These are phyloP conservation scores for Metrosideros polymorpha DNA, from an alignment of 441 rosid species.

Conservation along the genomic window DNA sequence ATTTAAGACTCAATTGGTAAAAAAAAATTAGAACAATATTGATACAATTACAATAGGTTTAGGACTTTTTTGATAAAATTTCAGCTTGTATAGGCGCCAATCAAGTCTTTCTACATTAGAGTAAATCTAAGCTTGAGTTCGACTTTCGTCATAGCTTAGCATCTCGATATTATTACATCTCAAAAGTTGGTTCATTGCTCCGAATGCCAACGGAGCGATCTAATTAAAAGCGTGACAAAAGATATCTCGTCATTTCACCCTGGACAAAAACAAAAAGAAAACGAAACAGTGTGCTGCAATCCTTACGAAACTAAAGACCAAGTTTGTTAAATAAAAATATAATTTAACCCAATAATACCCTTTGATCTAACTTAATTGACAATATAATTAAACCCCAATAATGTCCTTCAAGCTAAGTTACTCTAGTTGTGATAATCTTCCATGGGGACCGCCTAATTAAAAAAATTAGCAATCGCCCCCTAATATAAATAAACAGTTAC, in stretches of 20 bases:
- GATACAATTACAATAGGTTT: too few relatives aligned
- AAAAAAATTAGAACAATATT: too few relatives aligned
- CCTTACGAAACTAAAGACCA: background rate
- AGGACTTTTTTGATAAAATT: too few relatives aligned
- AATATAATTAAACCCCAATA: background rate
- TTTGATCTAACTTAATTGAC: background rate
- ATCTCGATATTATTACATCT: background rate
- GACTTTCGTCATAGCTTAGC: background rate
- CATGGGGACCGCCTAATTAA: background rate
- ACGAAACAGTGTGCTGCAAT: background rate
- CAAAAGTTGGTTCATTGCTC: too few relatives aligned
- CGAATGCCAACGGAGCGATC: background rate
- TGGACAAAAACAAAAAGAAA: background rate
- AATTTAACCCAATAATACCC: background rate
- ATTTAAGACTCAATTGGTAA: too few relatives aligned
- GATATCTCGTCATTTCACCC: background rate
- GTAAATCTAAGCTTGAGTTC: background rate
- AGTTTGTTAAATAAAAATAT: background rate
- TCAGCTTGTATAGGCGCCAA: too few relatives aligned
- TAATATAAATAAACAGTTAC: background rate
- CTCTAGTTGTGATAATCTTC: background rate
- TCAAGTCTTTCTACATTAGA: too few relatives aligned
- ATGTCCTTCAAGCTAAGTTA: background rate
- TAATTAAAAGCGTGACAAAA: background rate
- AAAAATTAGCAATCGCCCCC: background rate